Conservation (phyloP, 169 alveolate species). For the Cryptosporidium xiaoi region DNA sequence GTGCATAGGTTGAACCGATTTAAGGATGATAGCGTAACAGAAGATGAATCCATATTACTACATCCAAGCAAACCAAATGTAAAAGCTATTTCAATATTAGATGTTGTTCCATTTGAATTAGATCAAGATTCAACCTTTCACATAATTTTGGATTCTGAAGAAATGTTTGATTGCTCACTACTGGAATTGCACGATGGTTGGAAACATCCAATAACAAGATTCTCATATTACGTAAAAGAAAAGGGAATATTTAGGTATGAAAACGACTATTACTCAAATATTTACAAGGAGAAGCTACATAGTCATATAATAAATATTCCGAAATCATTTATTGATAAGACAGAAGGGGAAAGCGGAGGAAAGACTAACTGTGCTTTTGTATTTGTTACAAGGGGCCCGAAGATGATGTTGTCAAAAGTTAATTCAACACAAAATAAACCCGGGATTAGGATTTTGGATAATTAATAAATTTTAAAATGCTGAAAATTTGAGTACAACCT, state of each 20-base stretch:
- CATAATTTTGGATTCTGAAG: constrained; percentile 37
- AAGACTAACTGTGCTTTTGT: constrained; percentile 5
- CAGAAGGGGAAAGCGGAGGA: background rate
- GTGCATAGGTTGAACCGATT: background rate
- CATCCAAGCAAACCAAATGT: constrained; percentile 61
- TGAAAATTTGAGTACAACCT: background rate
- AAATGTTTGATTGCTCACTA: background rate
- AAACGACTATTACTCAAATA: constrained; percentile 28
- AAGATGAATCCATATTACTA: constrained; percentile 2
- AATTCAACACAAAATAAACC: constrained; percentile 28
- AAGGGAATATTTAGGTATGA: constrained; percentile 9
- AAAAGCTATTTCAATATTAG: constrained; percentile 13
- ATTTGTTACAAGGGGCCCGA: constrained; percentile 59
- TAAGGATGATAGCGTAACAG: background rate
- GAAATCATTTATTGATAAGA: constrained; percentile 4
- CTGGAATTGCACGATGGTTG: constrained; percentile 57
- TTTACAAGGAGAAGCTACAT: constrained; percentile 21
- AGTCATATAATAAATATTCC: constrained; percentile 53
- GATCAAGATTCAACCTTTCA: constrained; percentile 30
- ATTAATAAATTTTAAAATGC: constrained; percentile 45
- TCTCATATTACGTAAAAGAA: constrained; percentile 44
- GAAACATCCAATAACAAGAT: constrained; percentile 46
- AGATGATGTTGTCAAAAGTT: constrained; percentile 38
- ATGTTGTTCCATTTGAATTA: constrained; percentile 30
- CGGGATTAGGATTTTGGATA: background rate